phyloP scores from a whole-genome alignment of 2,329 filamentous ascomycete genomes.

The Fusarium sp. region DNA sequence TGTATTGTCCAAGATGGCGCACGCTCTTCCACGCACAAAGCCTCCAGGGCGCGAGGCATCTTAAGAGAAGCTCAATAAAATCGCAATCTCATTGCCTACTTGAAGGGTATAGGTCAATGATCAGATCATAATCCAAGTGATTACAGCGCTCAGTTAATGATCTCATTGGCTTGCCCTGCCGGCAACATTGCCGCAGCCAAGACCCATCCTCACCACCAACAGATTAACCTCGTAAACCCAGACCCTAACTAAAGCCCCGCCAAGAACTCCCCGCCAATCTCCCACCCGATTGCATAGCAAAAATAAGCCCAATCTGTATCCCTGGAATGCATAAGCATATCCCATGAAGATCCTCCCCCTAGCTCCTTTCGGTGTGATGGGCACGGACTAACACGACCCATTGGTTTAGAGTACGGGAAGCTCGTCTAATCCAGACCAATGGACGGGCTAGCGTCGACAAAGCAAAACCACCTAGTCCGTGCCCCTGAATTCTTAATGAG shows the following conservation, averaged over 20 bases:
- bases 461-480: background rate
- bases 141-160: too few relatives aligned
- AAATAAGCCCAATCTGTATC: background rate
- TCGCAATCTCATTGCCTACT: too few relatives aligned
- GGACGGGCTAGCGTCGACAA: background rate
- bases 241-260: background rate
- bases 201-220: background rate
- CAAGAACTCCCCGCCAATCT: background rate
- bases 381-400: background rate
- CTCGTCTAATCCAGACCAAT: background rate
- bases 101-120: too few relatives aligned
- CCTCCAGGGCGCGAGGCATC: too few relatives aligned
- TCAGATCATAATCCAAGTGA: too few relatives aligned
- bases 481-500: constrained; percentile 1
- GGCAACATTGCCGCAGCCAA: background rate
- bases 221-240: background rate
- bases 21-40: too few relatives aligned
- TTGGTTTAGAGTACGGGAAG: background rate
- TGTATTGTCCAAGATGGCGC: too few relatives aligned
- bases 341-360: background rate
- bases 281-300: background rate
- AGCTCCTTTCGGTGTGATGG: background rate
- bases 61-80: too few relatives aligned
- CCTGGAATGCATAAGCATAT: background rate
- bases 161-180: background rate